Evolutionary conservation across 2,329 filamentous ascomycete genomes (phyloP), one percentile per base, ranked within the genome.

Genomic region (Xylariomycetidae sp.): DNA sequence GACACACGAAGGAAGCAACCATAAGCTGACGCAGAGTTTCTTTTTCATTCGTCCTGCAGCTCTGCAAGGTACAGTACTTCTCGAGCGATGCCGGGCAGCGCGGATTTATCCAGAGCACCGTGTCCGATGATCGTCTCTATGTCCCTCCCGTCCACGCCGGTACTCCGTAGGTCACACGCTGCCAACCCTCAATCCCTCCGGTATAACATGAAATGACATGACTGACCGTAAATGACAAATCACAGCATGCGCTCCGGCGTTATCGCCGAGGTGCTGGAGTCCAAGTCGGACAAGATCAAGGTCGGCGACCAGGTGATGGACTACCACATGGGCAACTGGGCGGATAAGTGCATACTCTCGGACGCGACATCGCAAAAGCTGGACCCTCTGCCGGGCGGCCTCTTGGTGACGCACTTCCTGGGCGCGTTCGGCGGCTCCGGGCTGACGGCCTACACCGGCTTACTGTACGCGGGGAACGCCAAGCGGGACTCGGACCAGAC

Each of bases 381-480:
- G 0, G 27, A 37, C 3, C 37, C 47, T 4, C 31, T 52, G 6
- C 50, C 51, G 5, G 41, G 38, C 22, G 32, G 37, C 22, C 35
- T 55, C 13, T 30, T 47, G 1, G 27, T 48, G 12, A 55, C 51
- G 10, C 51, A 55, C 36, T 48, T 44, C 37, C 46, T 53, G 6
- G 52, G 51, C 9, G 50, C 51, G 2, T 50, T 56, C 16, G 52
- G 52, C n/a, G 46, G 43, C 4, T 50, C 50, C 10, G 52, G 52
- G 9, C 53, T 76, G 5, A 67, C 68, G 4, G 67, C 67, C 5
- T 70, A 66, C 41, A 64, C 59, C 30, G 69, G 66, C 5, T 47
- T 69, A 8, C 43, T 53, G 15, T 59, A 63, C 16, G 53, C 62
- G n/a, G 62, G 56, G 8, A 53, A 52, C 15, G 53, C 56, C 4